Evolutionary conservation across 148 eudicot genomes (phyloP).

Genomic region (Chenopodium formosanum): DNA sequence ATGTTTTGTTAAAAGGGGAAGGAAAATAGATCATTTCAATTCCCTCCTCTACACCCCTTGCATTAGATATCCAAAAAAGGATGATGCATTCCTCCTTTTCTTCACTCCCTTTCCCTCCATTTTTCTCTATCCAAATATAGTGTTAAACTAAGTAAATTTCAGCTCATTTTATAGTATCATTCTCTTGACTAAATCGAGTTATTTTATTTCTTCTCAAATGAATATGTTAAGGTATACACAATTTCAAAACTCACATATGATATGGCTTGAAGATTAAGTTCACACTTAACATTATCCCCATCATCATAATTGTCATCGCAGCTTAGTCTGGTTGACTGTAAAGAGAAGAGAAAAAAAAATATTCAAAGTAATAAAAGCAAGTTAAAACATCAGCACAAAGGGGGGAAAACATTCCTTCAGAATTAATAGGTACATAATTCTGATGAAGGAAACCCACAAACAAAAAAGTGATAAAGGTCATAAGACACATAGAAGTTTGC

Average conservation of each 20-base stretch:
- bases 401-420: too few species aligned
- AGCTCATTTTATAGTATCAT: background rate
- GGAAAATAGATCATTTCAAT: too few species aligned
- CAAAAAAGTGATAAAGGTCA: too few species aligned
- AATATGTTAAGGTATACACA: background rate
- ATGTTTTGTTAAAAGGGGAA: too few species aligned
- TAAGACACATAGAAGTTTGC: background rate
- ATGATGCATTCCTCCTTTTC: too few species aligned
- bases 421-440: too few species aligned
- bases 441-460: too few species aligned
- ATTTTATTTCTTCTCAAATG: background rate
- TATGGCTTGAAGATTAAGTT: conserved; percentile 15
- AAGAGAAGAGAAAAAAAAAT: background rate
- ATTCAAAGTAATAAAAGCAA: background rate
- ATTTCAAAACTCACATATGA: conserved; percentile 19
- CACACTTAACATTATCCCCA: conserved; percentile 17
- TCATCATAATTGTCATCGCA: conserved; percentile 20
- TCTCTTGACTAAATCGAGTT: background rate
- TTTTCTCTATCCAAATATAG: too few species aligned
- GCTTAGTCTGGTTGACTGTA: conserved; percentile 27
- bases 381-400: background rate
- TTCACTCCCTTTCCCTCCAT: too few species aligned
- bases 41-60: too few species aligned
- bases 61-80: too few species aligned
- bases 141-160: background rate